phyloP scores from a whole-genome alignment of 371 early-diverging fungal genomes.

The Saksenaea oblongispora region DNA sequence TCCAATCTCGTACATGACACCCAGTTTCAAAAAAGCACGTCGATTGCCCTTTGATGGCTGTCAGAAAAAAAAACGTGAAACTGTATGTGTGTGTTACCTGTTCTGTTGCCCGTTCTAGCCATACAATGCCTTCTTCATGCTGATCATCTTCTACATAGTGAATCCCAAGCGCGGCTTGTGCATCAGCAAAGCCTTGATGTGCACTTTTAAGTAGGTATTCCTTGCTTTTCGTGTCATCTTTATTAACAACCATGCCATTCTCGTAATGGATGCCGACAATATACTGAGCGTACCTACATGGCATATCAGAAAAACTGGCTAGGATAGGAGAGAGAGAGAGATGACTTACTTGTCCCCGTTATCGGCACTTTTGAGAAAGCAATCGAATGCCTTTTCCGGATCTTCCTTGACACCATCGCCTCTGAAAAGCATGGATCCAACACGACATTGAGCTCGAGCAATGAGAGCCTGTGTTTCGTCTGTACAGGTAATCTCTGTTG shows the following conservation, averaged over 20 bases:
- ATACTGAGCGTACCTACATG: conserved; percentile 47
- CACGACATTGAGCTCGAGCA: conserved; percentile 30
- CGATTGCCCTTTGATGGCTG: conserved; percentile 28
- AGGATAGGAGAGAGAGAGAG: background rate
- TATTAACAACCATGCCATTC: conserved; percentile 35
- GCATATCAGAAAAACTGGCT: background rate
- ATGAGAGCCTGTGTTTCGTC: background rate
- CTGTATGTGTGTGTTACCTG: conserved; percentile 21
- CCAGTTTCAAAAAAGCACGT: conserved; percentile 45
- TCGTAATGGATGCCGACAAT: conserved; percentile 47
- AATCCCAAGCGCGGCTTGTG: conserved; percentile 50
- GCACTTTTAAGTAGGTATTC: conserved; percentile 39
- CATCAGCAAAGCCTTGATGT: conserved; percentile 41
- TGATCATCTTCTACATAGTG: conserved; percentile 27
- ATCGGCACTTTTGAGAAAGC: conserved; percentile 36
- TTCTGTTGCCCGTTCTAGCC: conserved; percentile 44
- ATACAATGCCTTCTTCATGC: conserved; percentile 35
- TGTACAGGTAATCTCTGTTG: conserved; percentile 7
- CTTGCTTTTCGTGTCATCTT: conserved; percentile 32
- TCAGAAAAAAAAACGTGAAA: background rate
- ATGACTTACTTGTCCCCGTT: conserved; percentile 41
- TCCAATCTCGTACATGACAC: conserved; percentile 44
- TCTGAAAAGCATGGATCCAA: conserved; percentile 43
- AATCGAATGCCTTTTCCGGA: conserved; percentile 28
- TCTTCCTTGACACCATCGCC: conserved; percentile 42